A percentile compares a stretch with the other conserved stretches of the same genome.
Conservation (phyloP, 2,329 filamentous ascomycete species). For the Cryphonectria carpinicola region DNA sequence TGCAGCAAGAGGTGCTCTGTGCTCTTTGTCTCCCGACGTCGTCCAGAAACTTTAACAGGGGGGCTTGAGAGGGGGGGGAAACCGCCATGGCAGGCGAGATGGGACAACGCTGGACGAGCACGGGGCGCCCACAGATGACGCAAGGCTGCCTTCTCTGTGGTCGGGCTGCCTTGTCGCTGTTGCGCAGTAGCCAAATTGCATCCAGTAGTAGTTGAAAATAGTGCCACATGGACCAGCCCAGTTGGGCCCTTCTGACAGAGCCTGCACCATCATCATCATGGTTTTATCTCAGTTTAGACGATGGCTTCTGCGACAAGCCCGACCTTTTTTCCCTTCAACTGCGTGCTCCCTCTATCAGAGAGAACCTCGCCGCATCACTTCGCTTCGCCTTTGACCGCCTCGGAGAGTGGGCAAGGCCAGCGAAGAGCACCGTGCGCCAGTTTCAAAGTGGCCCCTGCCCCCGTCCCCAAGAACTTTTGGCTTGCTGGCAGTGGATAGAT, state of each 20-base stretch:
- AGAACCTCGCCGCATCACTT: conserved; percentile 6
- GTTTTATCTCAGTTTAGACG: conserved; percentile 3
- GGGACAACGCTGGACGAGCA: not conserved
- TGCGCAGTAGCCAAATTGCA: not conserved
- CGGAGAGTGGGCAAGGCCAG: conserved; percentile 9
- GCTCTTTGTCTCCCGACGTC: conserved; percentile 1
- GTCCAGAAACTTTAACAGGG: not conserved
- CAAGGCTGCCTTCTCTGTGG: not conserved
- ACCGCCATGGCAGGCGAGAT: not conserved
- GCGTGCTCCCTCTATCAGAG: not conserved
- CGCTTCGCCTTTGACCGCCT: conserved; percentile 17
- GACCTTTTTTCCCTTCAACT: not conserved
- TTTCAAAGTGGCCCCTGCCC: conserved; percentile 15
- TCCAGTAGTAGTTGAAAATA: not conserved
- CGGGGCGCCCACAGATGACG: not conserved
- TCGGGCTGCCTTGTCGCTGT: not conserved
- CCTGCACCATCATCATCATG: not conserved
- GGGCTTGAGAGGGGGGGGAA: not conserved
- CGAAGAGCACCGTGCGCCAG: conserved; percentile 19
- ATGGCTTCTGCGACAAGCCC: conserved; percentile 4
- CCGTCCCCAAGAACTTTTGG: not conserved
- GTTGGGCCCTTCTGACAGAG: not conserved
- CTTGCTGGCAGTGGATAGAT: conserved; percentile 7
- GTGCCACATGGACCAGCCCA: conserved; percentile 6
- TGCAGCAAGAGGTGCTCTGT: conserved; percentile 12